These are phyloP conservation scores for Penicillium pancosmium DNA, from an alignment of 495 filamentous ascomycete genomes.

Conservation along the genomic window DNA sequence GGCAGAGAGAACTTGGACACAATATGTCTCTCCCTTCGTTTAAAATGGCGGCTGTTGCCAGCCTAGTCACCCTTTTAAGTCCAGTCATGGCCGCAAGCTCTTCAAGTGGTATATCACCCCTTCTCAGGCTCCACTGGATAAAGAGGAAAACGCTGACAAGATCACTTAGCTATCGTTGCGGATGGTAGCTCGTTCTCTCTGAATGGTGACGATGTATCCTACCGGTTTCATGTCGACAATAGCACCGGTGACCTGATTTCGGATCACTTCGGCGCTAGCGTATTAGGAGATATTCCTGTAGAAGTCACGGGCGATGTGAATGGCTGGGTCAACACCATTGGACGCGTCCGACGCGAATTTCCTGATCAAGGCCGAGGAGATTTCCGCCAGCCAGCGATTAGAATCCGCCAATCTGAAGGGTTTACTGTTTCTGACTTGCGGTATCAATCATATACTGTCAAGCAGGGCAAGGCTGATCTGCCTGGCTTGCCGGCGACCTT, in stretches of 20 bases:
- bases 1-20: background rate
- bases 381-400: constrained; percentile 55
- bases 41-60: constrained; percentile 4
- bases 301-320: constrained; percentile 41
- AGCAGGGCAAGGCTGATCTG: constrained; percentile 47
- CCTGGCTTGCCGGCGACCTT: constrained; percentile 54
- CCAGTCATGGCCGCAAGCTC: constrained; percentile 2
- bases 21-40: constrained; percentile 8
- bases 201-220: constrained; percentile 51
- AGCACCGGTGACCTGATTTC: constrained; percentile 50
- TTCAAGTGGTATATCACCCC: constrained; percentile 3
- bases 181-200: constrained; percentile 51
- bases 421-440: constrained; percentile 52
- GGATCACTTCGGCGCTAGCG: constrained; percentile 52
- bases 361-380: constrained; percentile 58
- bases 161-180: constrained; percentile 39
- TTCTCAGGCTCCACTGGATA: background rate
- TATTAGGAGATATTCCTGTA: constrained; percentile 39
- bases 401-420: constrained; percentile 52
- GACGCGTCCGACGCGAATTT: constrained; percentile 54
- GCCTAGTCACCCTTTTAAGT: constrained; percentile 11
- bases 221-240: constrained; percentile 57
- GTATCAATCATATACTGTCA: constrained; percentile 48
- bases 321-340: constrained; percentile 50
- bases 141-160: background rate